Evolutionary conservation across 768 basidiomycete species (phyloP).

Genomic region (Rhodotorula kratochvilovae): DNA sequence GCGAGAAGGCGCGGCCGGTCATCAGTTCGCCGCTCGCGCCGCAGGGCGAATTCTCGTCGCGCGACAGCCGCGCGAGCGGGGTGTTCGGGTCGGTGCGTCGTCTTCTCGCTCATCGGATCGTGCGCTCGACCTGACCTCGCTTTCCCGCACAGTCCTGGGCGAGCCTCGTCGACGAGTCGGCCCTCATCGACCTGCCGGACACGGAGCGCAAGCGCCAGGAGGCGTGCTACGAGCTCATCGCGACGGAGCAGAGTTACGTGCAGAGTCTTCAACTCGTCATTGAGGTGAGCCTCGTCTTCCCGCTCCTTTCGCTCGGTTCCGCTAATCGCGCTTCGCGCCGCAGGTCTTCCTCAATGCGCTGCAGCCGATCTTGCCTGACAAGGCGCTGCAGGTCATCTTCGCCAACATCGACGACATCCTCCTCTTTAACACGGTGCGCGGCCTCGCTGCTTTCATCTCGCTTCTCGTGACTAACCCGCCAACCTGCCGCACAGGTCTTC

Average conservation of each 20-base stretch:
- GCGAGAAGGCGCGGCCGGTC: slow-evolving; percentile 18
- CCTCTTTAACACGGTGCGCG: slow-evolving; percentile 72
- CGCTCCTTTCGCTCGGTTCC: neutral
- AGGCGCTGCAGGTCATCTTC: slow-evolving; percentile 77
- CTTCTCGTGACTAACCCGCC: neutral
- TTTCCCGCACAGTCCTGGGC: slow-evolving; percentile 66
- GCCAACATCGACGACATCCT: slow-evolving; percentile 91
- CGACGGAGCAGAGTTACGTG: slow-evolving; percentile 83
- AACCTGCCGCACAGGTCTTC: slow-evolving; percentile 58
- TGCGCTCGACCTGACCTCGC: too few relatives aligned
- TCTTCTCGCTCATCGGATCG: too few relatives aligned
- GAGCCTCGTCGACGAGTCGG: slow-evolving; percentile 78
- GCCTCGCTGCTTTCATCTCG: neutral
- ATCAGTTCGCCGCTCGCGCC: slow-evolving; percentile 24
- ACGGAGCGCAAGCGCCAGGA: slow-evolving; percentile 84
- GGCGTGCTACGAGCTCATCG: slow-evolving; percentile 91
- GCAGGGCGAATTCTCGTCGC: neutral
- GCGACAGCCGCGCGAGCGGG: neutral
- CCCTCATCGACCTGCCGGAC: slow-evolving; percentile 70
- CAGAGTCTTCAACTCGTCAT: slow-evolving; percentile 86
- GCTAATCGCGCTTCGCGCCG: neutral
- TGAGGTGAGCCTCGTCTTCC: slow-evolving; percentile 56
- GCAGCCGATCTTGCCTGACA: slow-evolving; percentile 64
- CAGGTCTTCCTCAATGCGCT: slow-evolving; percentile 83
- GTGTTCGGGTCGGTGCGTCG: slow-evolving; percentile 19